A percentile compares a stretch with the other conserved stretches of the same genome.
Conservation (phyloP, 768 basidiomycete genomes). For the Termitomyces sp. region DNA sequence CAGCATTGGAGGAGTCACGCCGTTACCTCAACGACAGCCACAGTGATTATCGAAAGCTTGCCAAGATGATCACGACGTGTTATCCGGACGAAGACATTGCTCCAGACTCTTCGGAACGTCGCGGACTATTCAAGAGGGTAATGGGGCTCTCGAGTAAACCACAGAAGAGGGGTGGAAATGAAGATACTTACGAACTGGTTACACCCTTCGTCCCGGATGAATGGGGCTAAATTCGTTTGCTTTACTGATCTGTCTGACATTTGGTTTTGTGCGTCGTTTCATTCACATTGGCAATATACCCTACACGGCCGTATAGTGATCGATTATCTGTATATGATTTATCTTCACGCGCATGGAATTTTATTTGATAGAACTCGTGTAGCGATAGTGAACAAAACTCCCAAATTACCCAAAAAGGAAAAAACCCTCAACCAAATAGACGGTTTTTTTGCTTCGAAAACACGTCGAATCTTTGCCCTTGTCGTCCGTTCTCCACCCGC, state of each 20-base stretch:
- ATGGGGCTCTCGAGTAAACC: constrained; percentile 44
- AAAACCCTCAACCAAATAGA: background rate
- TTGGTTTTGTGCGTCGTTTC: background rate
- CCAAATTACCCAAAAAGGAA: background rate
- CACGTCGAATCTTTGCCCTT: background rate
- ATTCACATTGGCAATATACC: background rate
- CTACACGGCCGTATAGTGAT: background rate
- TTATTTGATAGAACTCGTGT: background rate
- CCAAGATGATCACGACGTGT: constrained; percentile 61
- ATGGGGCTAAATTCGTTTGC: constrained; percentile 40
- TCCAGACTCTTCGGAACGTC: constrained; percentile 26
- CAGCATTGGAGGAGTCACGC: constrained; percentile 64
- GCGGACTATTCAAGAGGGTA: constrained; percentile 55
- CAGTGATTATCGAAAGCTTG: constrained; percentile 58
- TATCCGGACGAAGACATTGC: constrained; percentile 44
- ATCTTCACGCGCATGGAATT: background rate
- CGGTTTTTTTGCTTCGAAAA: background rate
- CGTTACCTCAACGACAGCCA: constrained; percentile 52
- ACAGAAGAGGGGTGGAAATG: constrained; percentile 52
- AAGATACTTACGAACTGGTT: constrained; percentile 76
- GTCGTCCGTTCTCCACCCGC: background rate
- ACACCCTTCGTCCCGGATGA: constrained; percentile 79
- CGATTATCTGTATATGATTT: background rate
- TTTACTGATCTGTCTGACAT: background rate
- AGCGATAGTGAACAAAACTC: background rate